Base-by-base conservation (phyloP, 2,329 filamentous ascomycete genomes). In the Aplosporella prunicola region DNA sequence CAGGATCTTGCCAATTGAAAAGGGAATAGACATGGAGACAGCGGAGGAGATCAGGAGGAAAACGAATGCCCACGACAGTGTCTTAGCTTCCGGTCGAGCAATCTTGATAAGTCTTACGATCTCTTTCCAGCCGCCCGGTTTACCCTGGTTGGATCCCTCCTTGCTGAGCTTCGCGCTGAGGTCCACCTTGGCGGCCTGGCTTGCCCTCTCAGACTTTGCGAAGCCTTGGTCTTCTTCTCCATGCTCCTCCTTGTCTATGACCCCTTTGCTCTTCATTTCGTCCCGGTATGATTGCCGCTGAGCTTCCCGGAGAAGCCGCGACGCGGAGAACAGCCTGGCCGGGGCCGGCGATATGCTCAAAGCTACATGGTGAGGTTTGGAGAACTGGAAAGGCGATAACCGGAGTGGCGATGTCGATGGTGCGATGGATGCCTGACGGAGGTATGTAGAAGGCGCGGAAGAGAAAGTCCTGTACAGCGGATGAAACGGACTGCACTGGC, bases 11-110 rank as follows among this genome's bases (percentile, higher is more conserved):
- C 91, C 91, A 47, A 98, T 93, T 0, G 88, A 93, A 56, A 95
- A 94, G 2, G 91, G 91, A 42, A 98, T 84, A 2, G 86, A 88
- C 82, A 98, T 93, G 40, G 88, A 93, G 48, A 98, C 87, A 35
- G 78, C 74, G 4, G 89, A 96, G 11, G 89, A 95, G 44, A 95
- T 71, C 41, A 98, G 70, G 34, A 98, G 70, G 55, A 94, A 82
- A 39, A 82, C 58, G 56, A 96, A 89, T 3, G 93, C 93, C 45
- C 82, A 51, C n/a, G 69, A 71, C 11, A 98, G 76, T 60, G 83
- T 82, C 54, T 71, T 80, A 20, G 82, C 64, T 64, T 98, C 91
- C 3, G 89, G 89, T 39, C 76, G 72, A 9, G 91, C 91, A 55
- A 98, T 91, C 61, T 80, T 86, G 57, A 98, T 72, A 51, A 98